phyloP scores from a whole-genome alignment of 208 protist species.

The Acanthamoeba castellanii region DNA sequence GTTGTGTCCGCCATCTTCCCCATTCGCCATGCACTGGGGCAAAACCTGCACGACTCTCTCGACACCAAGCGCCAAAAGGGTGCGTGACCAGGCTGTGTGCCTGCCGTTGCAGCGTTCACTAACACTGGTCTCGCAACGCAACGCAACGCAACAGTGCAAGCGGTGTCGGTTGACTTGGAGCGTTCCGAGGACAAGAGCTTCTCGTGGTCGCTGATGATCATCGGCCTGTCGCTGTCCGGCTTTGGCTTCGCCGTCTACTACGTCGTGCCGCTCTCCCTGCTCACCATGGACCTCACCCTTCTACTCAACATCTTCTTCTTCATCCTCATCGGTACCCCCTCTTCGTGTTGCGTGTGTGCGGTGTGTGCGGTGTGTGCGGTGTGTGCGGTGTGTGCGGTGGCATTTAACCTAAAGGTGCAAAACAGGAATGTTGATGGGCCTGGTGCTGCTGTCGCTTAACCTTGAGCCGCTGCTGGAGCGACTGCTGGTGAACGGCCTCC shows the following conservation, averaged over 20 bases:
- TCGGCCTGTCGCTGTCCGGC: conserved; percentile 72
- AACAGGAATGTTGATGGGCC: conserved; percentile 87
- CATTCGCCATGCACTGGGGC: conserved; percentile 89
- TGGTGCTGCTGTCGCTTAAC: conserved; percentile 94
- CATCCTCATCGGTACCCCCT: conserved; percentile 91
- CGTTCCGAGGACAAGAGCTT: conserved; percentile 64
- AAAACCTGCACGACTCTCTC: conserved; percentile 92
- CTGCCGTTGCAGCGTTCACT: not conserved
- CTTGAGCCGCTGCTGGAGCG: conserved; percentile 90
- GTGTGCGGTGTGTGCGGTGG: no score
- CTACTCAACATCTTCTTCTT: conserved; percentile 96
- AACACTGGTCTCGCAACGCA: no score
- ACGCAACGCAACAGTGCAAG: conserved; percentile 34
- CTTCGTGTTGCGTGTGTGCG: not conserved
- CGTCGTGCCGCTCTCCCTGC: conserved; percentile 92
- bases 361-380: not conserved
- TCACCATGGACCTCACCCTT: conserved; percentile 92
- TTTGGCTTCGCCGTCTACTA: conserved; percentile 95
- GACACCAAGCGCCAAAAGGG: conserved; percentile 90
- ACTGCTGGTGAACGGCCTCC: conserved; percentile 88
- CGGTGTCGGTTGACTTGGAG: conserved; percentile 40
- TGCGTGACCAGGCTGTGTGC: not conserved
- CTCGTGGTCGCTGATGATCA: conserved; percentile 70
- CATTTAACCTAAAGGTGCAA: no score
- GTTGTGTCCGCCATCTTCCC: conserved; percentile 92